Percentiles rank a stretch among this genome's conserved stretches.
Conservation (phyloP, 768 basidiomycete species). For the Neoboletus brunneissimus region DNA sequence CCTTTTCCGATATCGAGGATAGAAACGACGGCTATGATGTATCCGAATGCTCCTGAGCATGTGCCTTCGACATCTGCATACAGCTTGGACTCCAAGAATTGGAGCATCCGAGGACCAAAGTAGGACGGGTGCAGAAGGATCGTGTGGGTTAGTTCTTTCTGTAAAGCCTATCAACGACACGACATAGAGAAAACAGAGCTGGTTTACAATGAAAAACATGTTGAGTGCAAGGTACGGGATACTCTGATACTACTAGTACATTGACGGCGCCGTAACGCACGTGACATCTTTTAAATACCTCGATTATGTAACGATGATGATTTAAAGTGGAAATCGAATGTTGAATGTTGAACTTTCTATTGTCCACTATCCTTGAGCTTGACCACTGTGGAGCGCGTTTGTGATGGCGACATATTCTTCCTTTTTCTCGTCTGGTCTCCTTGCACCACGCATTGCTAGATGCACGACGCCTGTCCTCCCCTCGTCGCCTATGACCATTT, state of each 20-base stretch:
- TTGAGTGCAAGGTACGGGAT: background rate
- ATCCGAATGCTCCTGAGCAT: constrained; percentile 92
- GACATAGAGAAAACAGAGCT: background rate
- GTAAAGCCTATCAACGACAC: constrained; percentile 1
- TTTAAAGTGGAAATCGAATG: constrained; percentile 14
- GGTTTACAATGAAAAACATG: constrained; percentile 75
- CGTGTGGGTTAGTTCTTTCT: constrained; percentile 98
- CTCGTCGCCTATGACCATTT: constrained; percentile 21
- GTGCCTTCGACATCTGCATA: constrained; percentile 97
- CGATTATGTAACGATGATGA: constrained; percentile 18
- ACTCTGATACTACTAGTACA: too few species aligned
- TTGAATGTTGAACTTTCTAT: constrained; percentile 23
- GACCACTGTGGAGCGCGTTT: background rate
- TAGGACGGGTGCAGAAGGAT: constrained; percentile 97
- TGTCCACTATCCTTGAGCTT: background rate
- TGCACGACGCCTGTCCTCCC: constrained; percentile 25
- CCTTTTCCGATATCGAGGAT: constrained; percentile 92
- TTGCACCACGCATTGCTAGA: constrained; percentile 44
- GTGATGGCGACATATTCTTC: constrained; percentile 54
- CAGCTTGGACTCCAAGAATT: constrained; percentile 88
- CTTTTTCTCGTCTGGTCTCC: constrained; percentile 69
- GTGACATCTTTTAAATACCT: constrained; percentile 6
- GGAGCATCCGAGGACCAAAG: constrained; percentile 94
- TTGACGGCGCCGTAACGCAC: constrained; percentile 3
- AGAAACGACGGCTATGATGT: constrained; percentile 89